A percentile compares a stretch with the other conserved stretches of the same genome.
Conservation (phyloP, 495 filamentous ascomycete genomes). For the Neurospora sp. region DNA sequence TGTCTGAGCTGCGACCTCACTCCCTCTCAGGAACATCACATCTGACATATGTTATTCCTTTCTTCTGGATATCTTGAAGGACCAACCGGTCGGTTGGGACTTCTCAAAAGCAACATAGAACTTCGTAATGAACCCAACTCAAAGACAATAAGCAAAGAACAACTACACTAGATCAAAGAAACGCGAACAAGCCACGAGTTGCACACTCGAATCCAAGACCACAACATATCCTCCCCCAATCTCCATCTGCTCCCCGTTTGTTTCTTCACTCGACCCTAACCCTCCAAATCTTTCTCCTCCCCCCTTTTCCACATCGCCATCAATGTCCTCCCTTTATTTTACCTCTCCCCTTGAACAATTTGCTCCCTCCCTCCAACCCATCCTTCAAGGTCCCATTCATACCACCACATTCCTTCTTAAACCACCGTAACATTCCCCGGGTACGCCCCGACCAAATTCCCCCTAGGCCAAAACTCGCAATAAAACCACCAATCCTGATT, state of each 20-base stretch:
- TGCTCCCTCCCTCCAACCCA: neutral
- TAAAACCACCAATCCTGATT: conserved; percentile 16
- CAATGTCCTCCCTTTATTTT: neutral
- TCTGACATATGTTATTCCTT: too few relatives aligned
- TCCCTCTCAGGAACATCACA: too few relatives aligned
- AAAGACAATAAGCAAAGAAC: neutral
- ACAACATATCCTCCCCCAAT: neutral
- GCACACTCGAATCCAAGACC: neutral
- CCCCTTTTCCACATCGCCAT: neutral
- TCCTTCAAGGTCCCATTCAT: neutral
- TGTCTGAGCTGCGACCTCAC: too few relatives aligned
- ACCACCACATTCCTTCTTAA: neutral
- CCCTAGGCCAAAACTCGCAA: conserved; percentile 12
- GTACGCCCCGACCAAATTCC: conserved; percentile 7
- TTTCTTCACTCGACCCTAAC: neutral
- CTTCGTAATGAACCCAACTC: neutral
- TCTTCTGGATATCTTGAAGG: too few relatives aligned
- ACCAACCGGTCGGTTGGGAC: too few relatives aligned
- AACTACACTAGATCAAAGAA: neutral
- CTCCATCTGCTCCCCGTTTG: neutral
- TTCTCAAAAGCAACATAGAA: neutral
- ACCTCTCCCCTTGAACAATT: neutral
- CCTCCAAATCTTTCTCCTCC: neutral
- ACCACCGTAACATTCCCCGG: conserved; percentile 7
- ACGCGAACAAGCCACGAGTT: neutral